Evolutionary conservation across 2,329 filamentous ascomycete genomes (phyloP).

Genomic region (Colletotrichum sp.): DNA sequence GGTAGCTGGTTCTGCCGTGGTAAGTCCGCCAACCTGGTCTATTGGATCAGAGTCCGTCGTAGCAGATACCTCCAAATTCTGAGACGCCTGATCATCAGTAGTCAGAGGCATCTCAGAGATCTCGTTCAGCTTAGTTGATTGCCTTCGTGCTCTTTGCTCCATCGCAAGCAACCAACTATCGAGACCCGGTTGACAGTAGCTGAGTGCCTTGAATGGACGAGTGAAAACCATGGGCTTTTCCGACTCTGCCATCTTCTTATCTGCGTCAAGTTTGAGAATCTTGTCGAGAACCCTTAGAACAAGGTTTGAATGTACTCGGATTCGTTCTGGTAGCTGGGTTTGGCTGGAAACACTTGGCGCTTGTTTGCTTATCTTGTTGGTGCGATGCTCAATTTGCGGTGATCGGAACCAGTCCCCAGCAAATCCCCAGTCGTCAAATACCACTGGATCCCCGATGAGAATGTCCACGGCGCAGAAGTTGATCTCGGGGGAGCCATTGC

Average conservation of each 20-base stretch:
- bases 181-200: background rate
- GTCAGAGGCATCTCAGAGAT: no score
- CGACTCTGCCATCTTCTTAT: fast-evolving
- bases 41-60: background rate
- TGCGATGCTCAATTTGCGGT: fast-evolving
- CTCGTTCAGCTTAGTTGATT: background rate
- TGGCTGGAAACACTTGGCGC: background rate
- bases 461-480: background rate
- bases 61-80: fast-evolving
- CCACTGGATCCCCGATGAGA: background rate
- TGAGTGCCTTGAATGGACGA: background rate
- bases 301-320: background rate
- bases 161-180: background rate
- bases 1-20: no score
- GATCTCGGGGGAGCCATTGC: fast-evolving
- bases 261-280: fast-evolving
- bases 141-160: background rate
- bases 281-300: background rate
- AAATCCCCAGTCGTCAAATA: background rate
- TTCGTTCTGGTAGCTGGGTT: background rate
- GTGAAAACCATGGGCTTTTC: background rate
- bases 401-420: background rate
- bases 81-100: no score
- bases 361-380: background rate
- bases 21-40: no score